phyloP scores from a whole-genome alignment of 225 moss, liverwort and hornwort species.

The Sphagnum contortum region DNA sequence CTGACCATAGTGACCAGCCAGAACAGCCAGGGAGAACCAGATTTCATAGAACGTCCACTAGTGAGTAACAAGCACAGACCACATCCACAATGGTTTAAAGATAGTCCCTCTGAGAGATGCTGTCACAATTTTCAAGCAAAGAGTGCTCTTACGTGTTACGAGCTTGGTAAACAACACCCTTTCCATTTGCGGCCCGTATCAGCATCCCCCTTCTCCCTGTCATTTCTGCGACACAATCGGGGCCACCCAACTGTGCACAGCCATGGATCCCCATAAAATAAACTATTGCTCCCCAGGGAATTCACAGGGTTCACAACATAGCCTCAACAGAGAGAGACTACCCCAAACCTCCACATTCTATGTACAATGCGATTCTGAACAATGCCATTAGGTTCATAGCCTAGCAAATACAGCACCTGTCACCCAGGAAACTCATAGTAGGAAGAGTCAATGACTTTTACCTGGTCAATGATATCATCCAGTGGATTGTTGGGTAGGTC shows the following conservation, averaged over 20 bases:
- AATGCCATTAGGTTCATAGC: too few relatives aligned
- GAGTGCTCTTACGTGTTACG: slow-evolving; percentile 63
- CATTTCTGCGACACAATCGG: slow-evolving; percentile 97
- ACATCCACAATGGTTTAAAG: too few relatives aligned
- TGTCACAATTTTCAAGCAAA: too few relatives aligned
- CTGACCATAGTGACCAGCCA: neutral
- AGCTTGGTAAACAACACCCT: slow-evolving; percentile 93
- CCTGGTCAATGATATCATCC: slow-evolving; percentile 99
- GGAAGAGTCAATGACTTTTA: slow-evolving; percentile 4
- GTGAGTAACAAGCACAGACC: too few relatives aligned
- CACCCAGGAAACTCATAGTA: too few relatives aligned
- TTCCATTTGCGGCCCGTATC: slow-evolving; percentile 87
- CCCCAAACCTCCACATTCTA: too few relatives aligned
- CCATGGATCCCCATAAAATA: neutral
- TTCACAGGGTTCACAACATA: neutral
- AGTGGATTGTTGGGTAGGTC: slow-evolving; percentile 96
- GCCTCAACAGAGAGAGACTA: neutral
- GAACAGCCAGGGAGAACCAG: neutral
- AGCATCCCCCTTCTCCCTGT: slow-evolving; percentile 96
- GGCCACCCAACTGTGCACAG: slow-evolving; percentile 77
- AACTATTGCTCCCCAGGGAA: too few relatives aligned
- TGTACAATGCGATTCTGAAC: too few relatives aligned
- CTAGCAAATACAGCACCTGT: too few relatives aligned
- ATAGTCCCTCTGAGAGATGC: too few relatives aligned
- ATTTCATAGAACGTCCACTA: neutral